Base-by-base conservation (phyloP, 805 yeast species). In the Metschnikowia lachancei region DNA sequence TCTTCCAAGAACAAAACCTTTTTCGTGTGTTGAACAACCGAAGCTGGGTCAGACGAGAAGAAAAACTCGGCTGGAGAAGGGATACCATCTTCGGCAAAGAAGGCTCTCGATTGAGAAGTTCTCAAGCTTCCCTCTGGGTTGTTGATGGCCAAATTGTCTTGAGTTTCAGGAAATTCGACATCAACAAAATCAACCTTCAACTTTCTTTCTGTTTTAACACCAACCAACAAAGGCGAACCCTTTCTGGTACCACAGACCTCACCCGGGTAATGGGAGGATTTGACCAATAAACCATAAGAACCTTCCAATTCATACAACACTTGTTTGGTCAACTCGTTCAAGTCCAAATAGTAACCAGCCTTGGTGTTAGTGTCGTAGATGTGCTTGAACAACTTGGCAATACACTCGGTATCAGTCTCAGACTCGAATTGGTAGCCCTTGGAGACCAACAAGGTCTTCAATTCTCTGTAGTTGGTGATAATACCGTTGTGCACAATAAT, bases 111-210 rank as follows among this genome's bases (percentile, higher is more conserved):
- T 73, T 92, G 95, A 13, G 95, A 86, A 55, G 88, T 88, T 70
- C 95, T 83, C 64, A 89, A 76, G 56, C 74, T 70, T 41, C 75
- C 75, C 55, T 79, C 83, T 40, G 78, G 76, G 49, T 57, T 63
- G 42, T 81, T 80, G 53, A 80, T 76, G 44, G 85, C 81, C 45
- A 49, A 49, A 44, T 63, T 56, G 46, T 61, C 66, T 46, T 72
- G 69, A 49, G 67, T 69, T 55, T 87, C 96, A 36, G 95, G 94
- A 76, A 92, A 94, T 71, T 94, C 99, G 46, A 94, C 97, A 66
- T 94, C 99, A 46, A 94, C 98, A 62, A 94, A 91, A 67, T 94
- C 99, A 56, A 92, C 97, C 73, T 92, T 94, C 68, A 94, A 81
- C 66, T 90, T 92, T 68, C 82, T 85, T 64, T 91, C 96, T 43